Percentiles rank a stretch among this genome's conserved stretches.
These are phyloP conservation scores for Penicillium silybi DNA, from an alignment of 495 filamentous ascomycete genomes.

Conservation along the genomic window DNA sequence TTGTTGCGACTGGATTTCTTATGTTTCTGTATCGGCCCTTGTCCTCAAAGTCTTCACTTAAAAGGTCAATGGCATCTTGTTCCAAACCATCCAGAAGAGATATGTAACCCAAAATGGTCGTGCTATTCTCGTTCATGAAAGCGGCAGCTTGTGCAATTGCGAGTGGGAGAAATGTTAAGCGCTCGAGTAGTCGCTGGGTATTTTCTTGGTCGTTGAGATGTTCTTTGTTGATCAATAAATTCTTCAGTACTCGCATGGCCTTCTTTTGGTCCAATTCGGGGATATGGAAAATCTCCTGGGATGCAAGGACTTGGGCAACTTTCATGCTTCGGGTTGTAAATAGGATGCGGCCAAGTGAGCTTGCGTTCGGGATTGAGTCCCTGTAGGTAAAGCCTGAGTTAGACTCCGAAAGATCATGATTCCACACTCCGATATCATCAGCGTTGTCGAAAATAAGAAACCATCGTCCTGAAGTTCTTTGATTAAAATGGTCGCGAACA, in stretches of 20 bases:
- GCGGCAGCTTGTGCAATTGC: constrained; percentile 42
- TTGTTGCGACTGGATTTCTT: constrained; percentile 50
- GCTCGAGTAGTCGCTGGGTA: constrained; percentile 17
- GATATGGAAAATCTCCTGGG: constrained; percentile 18
- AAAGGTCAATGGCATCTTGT: constrained; percentile 32
- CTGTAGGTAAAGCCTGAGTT: not conserved
- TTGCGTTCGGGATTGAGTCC: too few species aligned
- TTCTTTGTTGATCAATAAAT: constrained; percentile 21
- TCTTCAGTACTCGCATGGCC: constrained; percentile 17
- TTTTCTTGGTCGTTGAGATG: constrained; percentile 13
- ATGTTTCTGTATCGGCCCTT: constrained; percentile 34
- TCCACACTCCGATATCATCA: constrained; percentile 36
- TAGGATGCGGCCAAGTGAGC: too few species aligned
- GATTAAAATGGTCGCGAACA: constrained; percentile 27
- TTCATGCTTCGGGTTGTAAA: constrained; percentile 35
- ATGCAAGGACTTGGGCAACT: constrained; percentile 22
- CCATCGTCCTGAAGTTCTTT: constrained; percentile 28
- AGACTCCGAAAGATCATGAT: too few species aligned
- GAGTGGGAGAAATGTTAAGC: constrained; percentile 34
- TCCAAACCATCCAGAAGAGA: constrained; percentile 38
- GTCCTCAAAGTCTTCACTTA: constrained; percentile 51
- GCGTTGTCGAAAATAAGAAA: constrained; percentile 41
- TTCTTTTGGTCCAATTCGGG: constrained; percentile 23
- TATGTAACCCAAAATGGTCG: constrained; percentile 40
- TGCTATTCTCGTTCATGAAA: constrained; percentile 41